Evolutionary conservation across 768 basidiomycete species (phyloP).

Genomic region (Rhizopogon vesiculosus): DNA sequence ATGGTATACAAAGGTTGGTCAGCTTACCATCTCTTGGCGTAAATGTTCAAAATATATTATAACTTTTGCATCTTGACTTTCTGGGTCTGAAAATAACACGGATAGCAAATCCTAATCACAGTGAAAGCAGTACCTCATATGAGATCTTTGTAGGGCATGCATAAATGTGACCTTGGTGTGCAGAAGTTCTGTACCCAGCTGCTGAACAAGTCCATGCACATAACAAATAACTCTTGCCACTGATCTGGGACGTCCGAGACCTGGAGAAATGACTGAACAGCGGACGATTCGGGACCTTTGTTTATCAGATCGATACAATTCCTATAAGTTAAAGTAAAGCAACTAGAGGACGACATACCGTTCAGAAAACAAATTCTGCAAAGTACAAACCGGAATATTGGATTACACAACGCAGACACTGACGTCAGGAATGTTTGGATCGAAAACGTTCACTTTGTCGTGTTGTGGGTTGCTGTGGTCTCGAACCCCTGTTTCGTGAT

Average conservation of each 20-base stretch:
- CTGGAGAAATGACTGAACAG: slow-evolving; percentile 54
- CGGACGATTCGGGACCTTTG: slow-evolving; percentile 44
- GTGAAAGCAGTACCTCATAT: no score
- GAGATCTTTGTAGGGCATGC: no score
- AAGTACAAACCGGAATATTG: no score
- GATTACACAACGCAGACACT: slow-evolving; percentile 61
- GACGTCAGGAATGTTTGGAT: slow-evolving; percentile 72
- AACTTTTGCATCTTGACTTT: no score
- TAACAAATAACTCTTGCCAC: slow-evolving; percentile 58
- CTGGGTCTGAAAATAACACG: no score
- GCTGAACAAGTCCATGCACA: slow-evolving; percentile 64
- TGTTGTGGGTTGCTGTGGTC: no score
- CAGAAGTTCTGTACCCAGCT: slow-evolving; percentile 54
- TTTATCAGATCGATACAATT: neutral
- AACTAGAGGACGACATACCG: slow-evolving; percentile 37
- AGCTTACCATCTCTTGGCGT: slow-evolving; percentile 52
- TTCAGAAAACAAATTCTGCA: slow-evolving; percentile 31
- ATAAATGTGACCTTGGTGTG: slow-evolving; percentile 50
- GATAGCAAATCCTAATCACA: no score
- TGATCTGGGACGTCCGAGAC: slow-evolving; percentile 45
- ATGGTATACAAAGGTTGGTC: slow-evolving; percentile 2
- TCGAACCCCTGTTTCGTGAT: no score
- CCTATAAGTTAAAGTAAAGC: neutral
- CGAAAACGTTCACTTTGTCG: slow-evolving; percentile 18
- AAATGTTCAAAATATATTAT: slow-evolving; percentile 50